Percentiles rank a stretch among this genome's conserved stretches.
Evolutionary conservation across 2,329 filamentous ascomycete genomes (phyloP).

Genomic region (Colletotrichum trifolii): DNA sequence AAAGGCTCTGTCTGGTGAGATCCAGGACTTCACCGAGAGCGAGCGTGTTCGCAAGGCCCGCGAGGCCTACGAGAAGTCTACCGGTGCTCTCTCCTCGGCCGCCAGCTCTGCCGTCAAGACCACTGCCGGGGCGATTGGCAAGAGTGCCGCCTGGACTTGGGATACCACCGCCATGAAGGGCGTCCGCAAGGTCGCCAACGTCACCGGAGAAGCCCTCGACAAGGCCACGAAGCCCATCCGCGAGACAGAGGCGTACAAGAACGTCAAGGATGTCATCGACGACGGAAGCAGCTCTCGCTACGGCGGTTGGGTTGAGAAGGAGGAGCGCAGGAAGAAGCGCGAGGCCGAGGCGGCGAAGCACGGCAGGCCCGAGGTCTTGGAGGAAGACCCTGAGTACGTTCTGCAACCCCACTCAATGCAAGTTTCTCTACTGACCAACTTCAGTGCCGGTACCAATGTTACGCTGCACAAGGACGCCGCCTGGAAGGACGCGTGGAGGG

Average conservation of each 20-base stretch:
- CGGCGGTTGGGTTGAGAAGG: slow-evolving; percentile 96
- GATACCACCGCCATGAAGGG: slow-evolving; percentile 94
- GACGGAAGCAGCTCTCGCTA: slow-evolving; percentile 97
- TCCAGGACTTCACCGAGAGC: slow-evolving; percentile 92
- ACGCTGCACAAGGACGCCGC: slow-evolving; percentile 96
- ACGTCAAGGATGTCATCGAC: slow-evolving; percentile 94
- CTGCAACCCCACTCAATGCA: fast-evolving
- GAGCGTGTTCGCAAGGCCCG: slow-evolving; percentile 88
- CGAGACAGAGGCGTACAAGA: slow-evolving; percentile 94
- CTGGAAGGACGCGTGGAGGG: slow-evolving; percentile 98
- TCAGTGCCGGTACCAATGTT: slow-evolving; percentile 90
- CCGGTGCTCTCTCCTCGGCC: slow-evolving; percentile 82
- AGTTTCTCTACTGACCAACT: slow-evolving; percentile 46
- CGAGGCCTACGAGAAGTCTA: slow-evolving; percentile 87
- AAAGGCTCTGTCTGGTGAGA: slow-evolving; percentile 89
- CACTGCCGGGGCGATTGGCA: slow-evolving; percentile 87
- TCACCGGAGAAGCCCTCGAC: slow-evolving; percentile 87
- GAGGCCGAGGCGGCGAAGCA: slow-evolving; percentile 73
- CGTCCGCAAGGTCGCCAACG: slow-evolving; percentile 84
- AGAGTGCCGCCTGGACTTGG: slow-evolving; percentile 96
- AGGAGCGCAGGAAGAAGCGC: slow-evolving; percentile 85
- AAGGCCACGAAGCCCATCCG: slow-evolving; percentile 95
- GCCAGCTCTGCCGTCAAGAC: slow-evolving; percentile 84
- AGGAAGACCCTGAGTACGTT: slow-evolving; percentile 89
- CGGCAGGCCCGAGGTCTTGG: slow-evolving; percentile 67